Evolutionary conservation across 73 alveolate species (phyloP).

Genomic region (Paramecium sonneborni): DNA sequence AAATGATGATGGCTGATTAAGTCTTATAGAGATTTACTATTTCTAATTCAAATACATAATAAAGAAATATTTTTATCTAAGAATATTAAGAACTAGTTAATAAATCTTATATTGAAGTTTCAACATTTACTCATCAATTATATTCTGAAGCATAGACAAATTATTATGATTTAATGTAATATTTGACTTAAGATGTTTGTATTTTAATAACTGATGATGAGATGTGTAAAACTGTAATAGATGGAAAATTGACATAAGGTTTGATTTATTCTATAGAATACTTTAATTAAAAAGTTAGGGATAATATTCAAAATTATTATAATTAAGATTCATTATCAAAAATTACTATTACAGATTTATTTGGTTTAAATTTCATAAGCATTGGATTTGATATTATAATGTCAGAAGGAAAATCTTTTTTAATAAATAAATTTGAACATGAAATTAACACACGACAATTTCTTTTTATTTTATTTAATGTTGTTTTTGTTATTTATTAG

Average conservation of each 20-base stretch:
- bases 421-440: not conserved
- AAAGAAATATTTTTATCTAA: not conserved
- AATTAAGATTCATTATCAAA: not conserved
- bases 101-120: not conserved
- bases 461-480: not conserved
- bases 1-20: slow-evolving; percentile 28
- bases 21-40: not conserved
- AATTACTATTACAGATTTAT: not conserved
- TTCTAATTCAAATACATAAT: not conserved
- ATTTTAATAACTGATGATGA: not conserved
- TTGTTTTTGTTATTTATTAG: not conserved
- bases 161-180: not conserved
- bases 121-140: not conserved
- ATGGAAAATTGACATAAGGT: slow-evolving; percentile 13
- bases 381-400: not conserved
- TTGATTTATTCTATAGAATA: not conserved
- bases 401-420: not conserved
- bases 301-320: not conserved
- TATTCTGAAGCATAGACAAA: not conserved
- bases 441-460: not conserved
- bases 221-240: not conserved
- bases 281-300: not conserved
- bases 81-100: not conserved
- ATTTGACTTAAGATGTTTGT: not conserved
- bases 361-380: not conserved